A percentile compares a stretch with the other conserved stretches of the same genome.
These are phyloP conservation scores for Stachybotrys chlorohalonatus DNA, from an alignment of 2,329 filamentous ascomycete genomes.

Conservation along the genomic window DNA sequence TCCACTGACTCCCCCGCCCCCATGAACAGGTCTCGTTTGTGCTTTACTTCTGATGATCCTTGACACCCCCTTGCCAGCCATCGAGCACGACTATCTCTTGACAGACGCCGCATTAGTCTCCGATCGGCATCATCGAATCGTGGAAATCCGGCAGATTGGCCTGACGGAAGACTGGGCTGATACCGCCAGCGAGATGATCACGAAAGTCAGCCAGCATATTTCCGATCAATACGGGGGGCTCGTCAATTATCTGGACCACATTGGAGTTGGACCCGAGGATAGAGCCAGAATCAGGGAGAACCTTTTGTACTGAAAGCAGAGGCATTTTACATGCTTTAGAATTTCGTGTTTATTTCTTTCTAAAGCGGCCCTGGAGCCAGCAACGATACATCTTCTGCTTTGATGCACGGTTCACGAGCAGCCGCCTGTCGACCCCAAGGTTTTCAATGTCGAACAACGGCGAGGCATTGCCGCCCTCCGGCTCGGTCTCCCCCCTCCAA, in stretches of 20 bases:
- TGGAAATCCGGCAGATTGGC: constrained; percentile 62
- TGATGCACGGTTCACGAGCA: constrained; percentile 85
- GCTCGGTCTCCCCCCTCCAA: constrained; percentile 49
- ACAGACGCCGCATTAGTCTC: constrained; percentile 50
- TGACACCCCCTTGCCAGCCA: constrained; percentile 44
- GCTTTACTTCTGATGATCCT: constrained; percentile 59
- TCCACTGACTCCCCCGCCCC: background rate
- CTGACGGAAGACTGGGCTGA: constrained; percentile 64
- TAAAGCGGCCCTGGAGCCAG: constrained; percentile 83
- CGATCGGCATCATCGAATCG: constrained; percentile 54
- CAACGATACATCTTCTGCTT: constrained; percentile 98
- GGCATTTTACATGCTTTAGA: background rate
- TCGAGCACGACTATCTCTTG: constrained; percentile 63
- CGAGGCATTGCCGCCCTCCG: constrained; percentile 13
- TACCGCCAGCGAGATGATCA: constrained; percentile 57
- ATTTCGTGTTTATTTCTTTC: constrained; percentile 46
- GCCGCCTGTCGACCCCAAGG: constrained; percentile 74
- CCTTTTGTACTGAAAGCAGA: constrained; percentile 28
- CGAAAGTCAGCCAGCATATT: constrained; percentile 48
- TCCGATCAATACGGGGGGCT: constrained; percentile 56
- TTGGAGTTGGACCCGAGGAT: constrained; percentile 45
- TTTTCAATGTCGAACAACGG: constrained; percentile 61
- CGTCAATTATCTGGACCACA: constrained; percentile 51
- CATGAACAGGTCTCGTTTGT: constrained; percentile 56
- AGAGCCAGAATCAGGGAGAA: constrained; percentile 30